phyloP scores from a whole-genome alignment of 176 grass and related monocot genomes.

The Puya raimondii region DNA sequence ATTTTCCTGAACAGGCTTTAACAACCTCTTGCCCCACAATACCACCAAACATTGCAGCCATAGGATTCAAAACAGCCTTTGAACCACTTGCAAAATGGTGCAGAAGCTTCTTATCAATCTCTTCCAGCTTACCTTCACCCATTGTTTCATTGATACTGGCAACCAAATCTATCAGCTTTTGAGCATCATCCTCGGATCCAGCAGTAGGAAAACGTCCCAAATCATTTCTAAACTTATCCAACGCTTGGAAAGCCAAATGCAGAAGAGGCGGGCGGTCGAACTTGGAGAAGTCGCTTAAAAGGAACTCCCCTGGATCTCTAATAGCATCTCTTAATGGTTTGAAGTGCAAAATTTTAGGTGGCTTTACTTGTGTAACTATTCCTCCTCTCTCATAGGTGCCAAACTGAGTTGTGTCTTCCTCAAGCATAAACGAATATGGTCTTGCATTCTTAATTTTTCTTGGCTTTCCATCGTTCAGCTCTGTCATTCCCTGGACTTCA shows the following conservation, averaged over 20 bases:
- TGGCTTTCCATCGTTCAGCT: constrained; percentile 87
- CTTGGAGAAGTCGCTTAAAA: constrained; percentile 89
- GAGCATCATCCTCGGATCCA: constrained; percentile 58
- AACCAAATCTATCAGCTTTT: constrained; percentile 52
- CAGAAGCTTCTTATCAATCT: constrained; percentile 67
- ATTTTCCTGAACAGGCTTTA: constrained; percentile 91
- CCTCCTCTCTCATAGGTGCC: constrained; percentile 65
- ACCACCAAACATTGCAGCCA: constrained; percentile 90
- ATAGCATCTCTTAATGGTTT: constrained; percentile 74
- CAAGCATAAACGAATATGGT: constrained; percentile 70
- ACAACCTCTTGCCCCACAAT: constrained; percentile 91
- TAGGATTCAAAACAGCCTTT: constrained; percentile 75
- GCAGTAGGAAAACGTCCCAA: constrained; percentile 51
- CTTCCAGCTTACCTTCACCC: constrained; percentile 53
- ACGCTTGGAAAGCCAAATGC: constrained; percentile 85
- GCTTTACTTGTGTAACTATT: constrained; percentile 84
- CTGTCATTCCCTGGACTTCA: constrained; percentile 78
- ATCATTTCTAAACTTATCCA: constrained; percentile 73
- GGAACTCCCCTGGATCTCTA: constrained; percentile 82
- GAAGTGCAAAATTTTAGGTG: constrained; percentile 76
- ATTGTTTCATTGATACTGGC: constrained; percentile 48
- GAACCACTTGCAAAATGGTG: constrained; percentile 67
- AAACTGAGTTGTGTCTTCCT: constrained; percentile 80
- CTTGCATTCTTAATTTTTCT: constrained; percentile 75
- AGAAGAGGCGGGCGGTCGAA: constrained; percentile 70